Base-by-base conservation (phyloP, 2,329 filamentous ascomycete genomes). In the Ilyonectria mors-panacis region DNA sequence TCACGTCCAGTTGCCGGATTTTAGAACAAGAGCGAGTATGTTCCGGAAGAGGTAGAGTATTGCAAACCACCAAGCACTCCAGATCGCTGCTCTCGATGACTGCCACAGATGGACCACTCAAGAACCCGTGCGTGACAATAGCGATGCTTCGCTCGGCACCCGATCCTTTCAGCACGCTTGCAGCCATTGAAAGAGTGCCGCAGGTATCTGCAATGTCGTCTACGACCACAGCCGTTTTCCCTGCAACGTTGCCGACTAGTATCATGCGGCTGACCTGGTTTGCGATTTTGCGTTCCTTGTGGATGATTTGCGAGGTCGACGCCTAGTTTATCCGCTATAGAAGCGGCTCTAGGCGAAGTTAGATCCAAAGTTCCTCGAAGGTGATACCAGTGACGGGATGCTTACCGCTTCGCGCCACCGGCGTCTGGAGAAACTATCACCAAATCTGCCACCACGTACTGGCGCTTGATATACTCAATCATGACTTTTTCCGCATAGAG, bases 181-280 rank as follows among this genome's bases (percentile, higher is more conserved):
- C 95, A 2, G 94, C 95, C 84, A 97, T 98, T 79, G 83, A 83
- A 21, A 87, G 83, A 73, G 93, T 97, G 70, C 94, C 94, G 80
- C 94, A 97, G 3, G 95, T 97, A 79, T 98, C 95, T 30, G 94
- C 94, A 93, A 98, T 97, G 80, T 98, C 95, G 80, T 98, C 95
- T 63, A 98, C 95, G 54, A 98, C 90, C 77, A 98, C 97, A 65
- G 95, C 95, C 35, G 94, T 91, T 83, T 95, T 95, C 82, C 93
- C 93, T 72, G 90, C 87, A 50, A 98, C 95, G 70, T 95, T 94
- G 70, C 95, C 95, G 55, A 98, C 95, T 30, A 98, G 90, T 0
- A 82, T 93, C 94, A 97, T 97, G 74, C 93, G 91, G 15, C 92
- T 94, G 68, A 97, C 94, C 78, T 96, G 94, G 77, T 97, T 96